phyloP scores from a whole-genome alignment of 495 filamentous ascomycete species.

The Hypoxylon lienhwacheense region DNA sequence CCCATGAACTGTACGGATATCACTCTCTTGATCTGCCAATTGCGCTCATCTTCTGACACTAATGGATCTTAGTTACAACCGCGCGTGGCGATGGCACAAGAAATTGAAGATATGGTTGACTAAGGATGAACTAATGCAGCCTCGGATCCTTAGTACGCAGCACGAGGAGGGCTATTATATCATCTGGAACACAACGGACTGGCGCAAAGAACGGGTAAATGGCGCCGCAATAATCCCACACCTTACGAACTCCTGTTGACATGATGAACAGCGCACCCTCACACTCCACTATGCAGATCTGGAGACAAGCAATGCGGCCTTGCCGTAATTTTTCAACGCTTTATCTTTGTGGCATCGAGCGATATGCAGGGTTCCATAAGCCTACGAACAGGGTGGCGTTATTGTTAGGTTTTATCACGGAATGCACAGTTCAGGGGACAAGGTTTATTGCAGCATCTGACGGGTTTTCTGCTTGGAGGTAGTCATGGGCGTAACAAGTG shows the following conservation, averaged over 20 bases:
- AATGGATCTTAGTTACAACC: conserved; percentile 47
- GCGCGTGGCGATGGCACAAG: conserved; percentile 94
- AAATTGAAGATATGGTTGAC: conserved; percentile 86
- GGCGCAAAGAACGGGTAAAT: conserved; percentile 81
- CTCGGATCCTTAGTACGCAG: conserved; percentile 64
- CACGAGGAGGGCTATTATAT: conserved; percentile 87
- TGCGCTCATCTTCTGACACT: conserved; percentile 17
- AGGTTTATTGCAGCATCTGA: conserved; percentile 18
- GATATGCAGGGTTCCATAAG: conserved; percentile 13
- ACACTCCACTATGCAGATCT: conserved; percentile 78
- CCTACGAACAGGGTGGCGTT: conserved; percentile 18
- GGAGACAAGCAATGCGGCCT: conserved; percentile 49
- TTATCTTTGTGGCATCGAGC: conserved; percentile 18
- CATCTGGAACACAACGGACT: conserved; percentile 81
- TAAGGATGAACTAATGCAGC: conserved; percentile 75
- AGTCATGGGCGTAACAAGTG: conserved; percentile 13
- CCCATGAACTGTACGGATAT: conserved; percentile 69
- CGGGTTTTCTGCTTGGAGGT: conserved; percentile 16
- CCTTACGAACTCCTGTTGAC: conserved; percentile 23
- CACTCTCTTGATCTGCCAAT: background rate
- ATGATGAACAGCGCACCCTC: conserved; percentile 65
- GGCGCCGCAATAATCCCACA: background rate
- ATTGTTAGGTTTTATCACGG: conserved; percentile 21
- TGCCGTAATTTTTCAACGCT: conserved; percentile 11
- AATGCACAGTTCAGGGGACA: conserved; percentile 16